These are phyloP conservation scores for Parafenestella ontariensis DNA, from an alignment of 2,329 filamentous ascomycete genomes.

Conservation along the genomic window DNA sequence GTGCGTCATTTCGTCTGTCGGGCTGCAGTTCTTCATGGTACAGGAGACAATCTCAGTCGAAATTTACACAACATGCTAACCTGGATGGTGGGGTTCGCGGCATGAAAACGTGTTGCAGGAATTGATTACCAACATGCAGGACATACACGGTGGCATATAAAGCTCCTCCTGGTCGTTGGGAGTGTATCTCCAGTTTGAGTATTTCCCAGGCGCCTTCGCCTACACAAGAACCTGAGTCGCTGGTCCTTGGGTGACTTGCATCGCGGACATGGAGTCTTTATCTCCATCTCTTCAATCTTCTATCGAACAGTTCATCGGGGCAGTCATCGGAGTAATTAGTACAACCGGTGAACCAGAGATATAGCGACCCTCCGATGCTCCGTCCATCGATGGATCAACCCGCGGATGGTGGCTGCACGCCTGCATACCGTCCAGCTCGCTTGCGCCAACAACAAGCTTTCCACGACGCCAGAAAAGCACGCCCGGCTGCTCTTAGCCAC, in stretches of 20 bases:
- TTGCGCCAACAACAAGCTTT: background rate
- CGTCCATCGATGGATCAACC: background rate
- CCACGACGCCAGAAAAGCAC: background rate
- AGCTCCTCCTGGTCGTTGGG: background rate
- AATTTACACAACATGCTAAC: background rate
- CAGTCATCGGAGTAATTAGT: background rate
- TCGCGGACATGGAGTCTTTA: no score
- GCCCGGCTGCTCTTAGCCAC: background rate
- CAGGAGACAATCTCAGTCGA: background rate
- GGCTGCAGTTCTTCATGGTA: no score
- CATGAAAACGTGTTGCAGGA: background rate
- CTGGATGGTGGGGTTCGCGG: background rate
- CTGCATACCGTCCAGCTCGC: background rate
- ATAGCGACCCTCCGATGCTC: constrained; percentile 2
- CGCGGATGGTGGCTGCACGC: background rate
- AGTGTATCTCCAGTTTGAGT: no score
- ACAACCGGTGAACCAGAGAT: background rate
- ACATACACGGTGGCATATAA: background rate
- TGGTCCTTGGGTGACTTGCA: no score
- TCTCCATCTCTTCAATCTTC: no score
- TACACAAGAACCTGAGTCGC: no score
- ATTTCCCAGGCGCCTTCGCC: no score
- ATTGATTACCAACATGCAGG: background rate
- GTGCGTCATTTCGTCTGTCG: background rate
- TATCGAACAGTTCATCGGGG: no score